Base-by-base conservation (phyloP, 75 land plant species). In the Picea sitchensis region DNA sequence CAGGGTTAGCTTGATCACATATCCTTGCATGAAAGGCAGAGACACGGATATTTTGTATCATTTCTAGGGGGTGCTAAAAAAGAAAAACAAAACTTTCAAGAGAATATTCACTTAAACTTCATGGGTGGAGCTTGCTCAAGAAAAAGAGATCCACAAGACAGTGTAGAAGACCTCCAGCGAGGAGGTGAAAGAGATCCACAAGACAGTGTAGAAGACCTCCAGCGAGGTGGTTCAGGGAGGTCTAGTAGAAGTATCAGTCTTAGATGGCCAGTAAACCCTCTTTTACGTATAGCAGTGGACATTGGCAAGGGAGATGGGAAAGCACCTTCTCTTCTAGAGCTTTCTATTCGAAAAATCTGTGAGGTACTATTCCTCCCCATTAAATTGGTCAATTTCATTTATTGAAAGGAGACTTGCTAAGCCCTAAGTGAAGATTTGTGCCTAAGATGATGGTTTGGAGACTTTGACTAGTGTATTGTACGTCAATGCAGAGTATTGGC, bases 271-370 rank as follows among this genome's bases (percentile, higher is more conserved):
- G 62, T 83, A 15, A 85, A 78, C 47, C 76, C 90, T n/a, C n/a
- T n/a, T n/a, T n/a, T n/a, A 17, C 81, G 88, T 13, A 31, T 81
- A 21, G 47, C 59, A 41, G 63, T 75, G 8, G 86, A 69, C 31
- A 11, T 56, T 15, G 57, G 21, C 18, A 62, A 58, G 17, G 85
- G 87, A 31, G 65, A 69, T 41, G 80, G 75, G 15, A 79, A 79
- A 34, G 76, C 82, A 60, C 98, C 99, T 0, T 84, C 98, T 3
- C 94, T 98, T 38, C 79, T 95, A 83, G 93, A 98, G 26, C 74
- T 95, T 14, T 83, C 96, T 73, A 77, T 92, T 31, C 65, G 59
- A 32, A 87, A 88, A 72, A 81, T 90, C 36, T 78, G 92, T 14
- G 80, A 95, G 92, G 99, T 98, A 83, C 18, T 21, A 62, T 20